Conservation (phyloP, 306 rosid species). For the Vigna nakashimae region DNA sequence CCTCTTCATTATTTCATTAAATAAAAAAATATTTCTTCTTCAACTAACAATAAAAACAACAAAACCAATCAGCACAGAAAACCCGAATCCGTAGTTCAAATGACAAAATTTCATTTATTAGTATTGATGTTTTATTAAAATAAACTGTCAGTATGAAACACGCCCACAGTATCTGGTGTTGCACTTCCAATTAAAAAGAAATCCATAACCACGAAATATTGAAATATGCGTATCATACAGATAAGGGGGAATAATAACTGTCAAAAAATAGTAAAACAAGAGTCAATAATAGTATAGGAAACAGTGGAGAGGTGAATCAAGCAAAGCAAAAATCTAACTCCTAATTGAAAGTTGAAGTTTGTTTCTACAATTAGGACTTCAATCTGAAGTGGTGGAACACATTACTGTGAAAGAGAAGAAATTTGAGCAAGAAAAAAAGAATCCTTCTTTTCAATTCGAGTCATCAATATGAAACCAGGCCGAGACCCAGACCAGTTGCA, state of each 20-base stretch:
- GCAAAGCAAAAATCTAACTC: neutral
- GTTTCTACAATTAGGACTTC: neutral
- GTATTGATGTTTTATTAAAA: neutral
- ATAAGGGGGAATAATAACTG: neutral
- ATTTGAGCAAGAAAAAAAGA: neutral
- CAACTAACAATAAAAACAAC: constrained; percentile 15
- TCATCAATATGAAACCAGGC: neutral
- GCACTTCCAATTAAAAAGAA: neutral
- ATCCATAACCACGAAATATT: neutral
- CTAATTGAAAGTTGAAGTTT: neutral
- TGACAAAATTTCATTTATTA: neutral
- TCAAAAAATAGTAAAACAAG: neutral
- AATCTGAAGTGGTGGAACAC: neutral
- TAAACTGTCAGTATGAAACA: neutral
- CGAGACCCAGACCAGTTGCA: neutral
- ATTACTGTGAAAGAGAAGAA: neutral
- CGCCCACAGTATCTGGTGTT: neutral
- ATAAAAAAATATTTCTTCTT: neutral
- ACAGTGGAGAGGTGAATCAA: neutral
- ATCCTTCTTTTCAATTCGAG: neutral
- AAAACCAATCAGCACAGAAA: constrained; percentile 27
- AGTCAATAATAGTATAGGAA: neutral
- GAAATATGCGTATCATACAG: neutral
- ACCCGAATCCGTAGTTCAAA: constrained; percentile 9
- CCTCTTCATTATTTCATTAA: neutral